Percentiles rank a stretch among this genome's conserved stretches.
Evolutionary conservation across 169 alveolate genomes (phyloP).

Genomic region (Miamiensis avidus): DNA sequence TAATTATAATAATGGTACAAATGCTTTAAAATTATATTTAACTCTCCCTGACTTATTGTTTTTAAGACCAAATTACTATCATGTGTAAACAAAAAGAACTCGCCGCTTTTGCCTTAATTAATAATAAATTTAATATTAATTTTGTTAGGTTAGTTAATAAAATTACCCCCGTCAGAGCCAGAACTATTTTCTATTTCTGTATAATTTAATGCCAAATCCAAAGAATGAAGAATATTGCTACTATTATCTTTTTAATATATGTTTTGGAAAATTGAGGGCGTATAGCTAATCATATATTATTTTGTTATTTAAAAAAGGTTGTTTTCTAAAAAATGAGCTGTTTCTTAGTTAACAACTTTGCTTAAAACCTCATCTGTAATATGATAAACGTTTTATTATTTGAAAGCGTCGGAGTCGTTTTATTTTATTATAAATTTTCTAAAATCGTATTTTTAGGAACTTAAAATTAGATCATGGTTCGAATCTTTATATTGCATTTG

Average conservation of each 20-base stretch:
- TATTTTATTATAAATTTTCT: too few species aligned
- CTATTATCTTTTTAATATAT: not conserved
- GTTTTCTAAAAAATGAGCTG: not conserved
- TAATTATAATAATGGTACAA: slow-evolving; percentile 14
- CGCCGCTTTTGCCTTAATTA: slow-evolving; percentile 1
- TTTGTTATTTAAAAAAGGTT: too few species aligned
- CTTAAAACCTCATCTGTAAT: not conserved
- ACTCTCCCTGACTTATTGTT: slow-evolving; percentile 16
- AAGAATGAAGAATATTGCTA: slow-evolving; percentile 6
- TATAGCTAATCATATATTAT: not conserved
- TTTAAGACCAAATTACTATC: slow-evolving; percentile 22
- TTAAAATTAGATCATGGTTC: not conserved
- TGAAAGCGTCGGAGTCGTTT: not conserved
- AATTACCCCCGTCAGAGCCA: slow-evolving; percentile 35
- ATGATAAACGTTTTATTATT: too few species aligned
- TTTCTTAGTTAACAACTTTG: not conserved
- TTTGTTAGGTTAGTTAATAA: not conserved
- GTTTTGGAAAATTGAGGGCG: not conserved
- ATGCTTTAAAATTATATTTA: not conserved
- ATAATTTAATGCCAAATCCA: slow-evolving; percentile 18
- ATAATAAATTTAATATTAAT: too few species aligned
- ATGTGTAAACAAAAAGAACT: slow-evolving; percentile 24
- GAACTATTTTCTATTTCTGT: slow-evolving; percentile 17
- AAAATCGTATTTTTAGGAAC: not conserved
- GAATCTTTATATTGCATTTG: not conserved